These are phyloP conservation scores for Willaertia magna DNA, from an alignment of 208 protist genomes.

Conservation along the genomic window DNA sequence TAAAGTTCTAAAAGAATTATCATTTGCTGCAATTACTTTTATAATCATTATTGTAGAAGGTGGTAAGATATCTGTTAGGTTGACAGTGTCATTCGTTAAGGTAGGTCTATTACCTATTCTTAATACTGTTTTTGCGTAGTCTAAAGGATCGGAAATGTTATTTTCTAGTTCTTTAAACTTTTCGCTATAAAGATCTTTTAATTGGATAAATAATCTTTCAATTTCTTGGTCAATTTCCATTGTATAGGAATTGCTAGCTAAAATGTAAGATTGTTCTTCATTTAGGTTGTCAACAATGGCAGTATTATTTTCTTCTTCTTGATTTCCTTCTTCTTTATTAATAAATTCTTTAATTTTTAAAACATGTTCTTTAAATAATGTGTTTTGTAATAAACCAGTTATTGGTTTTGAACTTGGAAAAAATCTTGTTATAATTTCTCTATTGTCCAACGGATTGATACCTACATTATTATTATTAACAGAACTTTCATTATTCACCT, in stretches of 20 bases:
- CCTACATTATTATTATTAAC: too few relatives aligned
- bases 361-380: too few relatives aligned
- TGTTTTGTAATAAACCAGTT: too few relatives aligned
- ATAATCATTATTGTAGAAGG: not conserved
- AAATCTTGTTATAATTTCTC: too few relatives aligned
- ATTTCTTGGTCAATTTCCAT: not conserved
- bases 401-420: too few relatives aligned
- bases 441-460: too few relatives aligned
- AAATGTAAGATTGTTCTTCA: not conserved
- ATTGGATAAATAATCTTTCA: not conserved
- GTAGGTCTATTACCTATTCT: not conserved
- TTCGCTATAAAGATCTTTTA: not conserved
- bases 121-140: not conserved
- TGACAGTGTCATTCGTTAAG: not conserved
- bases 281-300: too few relatives aligned
- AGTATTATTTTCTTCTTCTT: too few relatives aligned
- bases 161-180: slow-evolving; percentile 9
- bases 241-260: not conserved
- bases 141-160: not conserved
- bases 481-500: too few relatives aligned
- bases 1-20: not conserved
- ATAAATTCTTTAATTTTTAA: too few relatives aligned
- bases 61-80: not conserved
- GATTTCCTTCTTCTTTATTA: too few relatives aligned
- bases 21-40: not conserved